Percentiles rank a stretch among this genome's conserved stretches.
phyloP scores from a whole-genome alignment of 2,329 filamentous ascomycete genomes.

The Aspergillus thermomutatus region DNA sequence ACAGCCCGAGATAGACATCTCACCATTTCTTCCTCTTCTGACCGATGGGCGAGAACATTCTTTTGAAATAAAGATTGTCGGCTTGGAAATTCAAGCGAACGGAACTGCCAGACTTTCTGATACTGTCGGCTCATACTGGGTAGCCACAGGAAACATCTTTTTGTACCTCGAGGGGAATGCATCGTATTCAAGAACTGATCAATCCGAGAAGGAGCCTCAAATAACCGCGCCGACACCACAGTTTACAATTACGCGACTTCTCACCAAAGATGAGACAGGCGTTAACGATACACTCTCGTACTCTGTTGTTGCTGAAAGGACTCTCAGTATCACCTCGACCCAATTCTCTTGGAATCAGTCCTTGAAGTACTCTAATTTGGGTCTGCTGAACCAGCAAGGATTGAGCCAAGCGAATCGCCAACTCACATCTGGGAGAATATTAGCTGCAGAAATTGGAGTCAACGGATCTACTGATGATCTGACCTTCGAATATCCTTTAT shows the following conservation, averaged over 20 bases:
- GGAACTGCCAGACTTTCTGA: conserved; percentile 50
- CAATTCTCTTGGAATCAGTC: conserved; percentile 56
- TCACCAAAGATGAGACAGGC: conserved; percentile 41
- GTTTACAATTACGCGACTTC: conserved; percentile 45
- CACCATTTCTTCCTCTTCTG: conserved; percentile 68
- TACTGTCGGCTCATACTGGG: conserved; percentile 66
- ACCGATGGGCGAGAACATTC: conserved; percentile 63
- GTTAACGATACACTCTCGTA: conserved; percentile 61
- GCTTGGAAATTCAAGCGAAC: conserved; percentile 56
- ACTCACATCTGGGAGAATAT: conserved; percentile 46
- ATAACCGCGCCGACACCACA: conserved; percentile 40
- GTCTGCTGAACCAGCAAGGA: conserved; percentile 53
- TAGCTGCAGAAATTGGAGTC: conserved; percentile 29
- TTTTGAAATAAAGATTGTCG: conserved; percentile 66
- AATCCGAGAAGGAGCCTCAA: conserved; percentile 20
- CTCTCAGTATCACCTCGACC: conserved; percentile 52
- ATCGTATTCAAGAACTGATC: not conserved
- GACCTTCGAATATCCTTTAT: conserved; percentile 59
- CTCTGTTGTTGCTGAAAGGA: conserved; percentile 54
- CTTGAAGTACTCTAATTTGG: conserved; percentile 55
- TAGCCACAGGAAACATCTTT: conserved; percentile 75
- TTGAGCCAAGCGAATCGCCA: conserved; percentile 53
- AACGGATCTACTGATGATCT: conserved; percentile 32
- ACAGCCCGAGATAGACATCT: conserved; percentile 79
- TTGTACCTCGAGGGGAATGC: conserved; percentile 61